Percentiles rank a stretch among this genome's conserved stretches.
These are phyloP conservation scores for Lycium barbarum DNA, from an alignment of 257 asterid species.

Conservation along the genomic window DNA sequence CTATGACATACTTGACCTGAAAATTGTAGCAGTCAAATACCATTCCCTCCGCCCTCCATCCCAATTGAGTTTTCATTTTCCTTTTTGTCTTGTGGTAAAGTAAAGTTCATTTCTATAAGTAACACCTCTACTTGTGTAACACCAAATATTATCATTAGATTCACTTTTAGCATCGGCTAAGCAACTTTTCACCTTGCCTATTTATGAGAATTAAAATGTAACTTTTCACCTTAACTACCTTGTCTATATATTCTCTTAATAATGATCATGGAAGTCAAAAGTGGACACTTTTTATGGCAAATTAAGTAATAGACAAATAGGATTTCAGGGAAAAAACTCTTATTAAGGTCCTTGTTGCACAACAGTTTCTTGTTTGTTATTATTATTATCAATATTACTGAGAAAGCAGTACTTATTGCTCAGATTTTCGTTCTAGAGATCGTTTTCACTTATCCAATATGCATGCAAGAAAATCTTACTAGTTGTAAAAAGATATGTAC, in stretches of 20 bases:
- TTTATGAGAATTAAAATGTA: slow-evolving; percentile 11
- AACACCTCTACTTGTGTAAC: background rate
- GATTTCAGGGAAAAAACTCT: background rate
- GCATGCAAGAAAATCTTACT: background rate
- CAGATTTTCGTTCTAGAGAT: background rate
- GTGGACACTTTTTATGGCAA: background rate
- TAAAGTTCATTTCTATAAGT: background rate
- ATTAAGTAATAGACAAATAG: background rate
- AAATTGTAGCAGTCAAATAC: background rate
- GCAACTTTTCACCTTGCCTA: background rate
- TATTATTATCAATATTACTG: no score
- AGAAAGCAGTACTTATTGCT: background rate
- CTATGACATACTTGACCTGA: background rate
- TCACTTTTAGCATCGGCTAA: background rate
- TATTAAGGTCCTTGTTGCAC: background rate
- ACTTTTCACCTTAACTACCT: background rate
- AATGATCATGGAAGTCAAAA: background rate
- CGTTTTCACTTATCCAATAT: background rate
- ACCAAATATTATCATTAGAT: background rate
- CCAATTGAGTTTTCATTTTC: background rate
- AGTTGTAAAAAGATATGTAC: background rate
- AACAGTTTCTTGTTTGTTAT: background rate
- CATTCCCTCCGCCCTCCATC: slow-evolving; percentile 20
- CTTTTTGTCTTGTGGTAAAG: background rate
- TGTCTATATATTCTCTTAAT: background rate